Evolutionary conservation across 495 filamentous ascomycete species (phyloP).

Genomic region (Tuber borchii): DNA sequence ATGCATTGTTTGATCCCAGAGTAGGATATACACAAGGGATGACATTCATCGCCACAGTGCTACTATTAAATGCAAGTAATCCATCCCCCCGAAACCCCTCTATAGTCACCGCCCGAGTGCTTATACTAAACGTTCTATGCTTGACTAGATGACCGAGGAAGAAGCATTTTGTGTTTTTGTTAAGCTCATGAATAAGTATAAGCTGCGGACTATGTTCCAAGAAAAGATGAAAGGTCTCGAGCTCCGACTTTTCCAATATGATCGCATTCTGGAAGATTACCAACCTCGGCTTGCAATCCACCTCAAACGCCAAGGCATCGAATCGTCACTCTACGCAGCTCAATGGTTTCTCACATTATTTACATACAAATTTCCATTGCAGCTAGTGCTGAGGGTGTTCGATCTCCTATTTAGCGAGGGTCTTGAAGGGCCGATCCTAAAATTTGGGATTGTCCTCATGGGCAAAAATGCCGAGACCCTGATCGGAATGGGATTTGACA

Average conservation of each 20-base stretch:
- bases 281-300: constrained; percentile 95
- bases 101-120: not conserved
- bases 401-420: constrained; percentile 95
- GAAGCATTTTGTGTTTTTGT: constrained; percentile 93
- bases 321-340: constrained; percentile 88
- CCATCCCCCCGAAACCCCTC: not conserved
- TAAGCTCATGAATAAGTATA: constrained; percentile 92
- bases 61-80: constrained; percentile 79
- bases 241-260: constrained; percentile 87
- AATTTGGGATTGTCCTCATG: constrained; percentile 92
- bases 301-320: constrained; percentile 76
- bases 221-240: constrained; percentile 96
- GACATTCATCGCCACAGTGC: constrained; percentile 97
- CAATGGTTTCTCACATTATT: constrained; percentile 99
- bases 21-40: constrained; percentile 98
- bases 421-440: constrained; percentile 78
- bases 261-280: constrained; percentile 85
- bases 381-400: constrained; percentile 92
- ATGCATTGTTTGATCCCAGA: constrained; percentile 86
- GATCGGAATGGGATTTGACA: constrained; percentile 85
- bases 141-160: constrained; percentile 79
- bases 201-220: constrained; percentile 85
- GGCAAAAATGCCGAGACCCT: constrained; percentile 76
- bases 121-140: constrained; percentile 16
- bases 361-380: constrained; percentile 93